phyloP scores from a whole-genome alignment of 306 rosid species.

The Vigna radiata region DNA sequence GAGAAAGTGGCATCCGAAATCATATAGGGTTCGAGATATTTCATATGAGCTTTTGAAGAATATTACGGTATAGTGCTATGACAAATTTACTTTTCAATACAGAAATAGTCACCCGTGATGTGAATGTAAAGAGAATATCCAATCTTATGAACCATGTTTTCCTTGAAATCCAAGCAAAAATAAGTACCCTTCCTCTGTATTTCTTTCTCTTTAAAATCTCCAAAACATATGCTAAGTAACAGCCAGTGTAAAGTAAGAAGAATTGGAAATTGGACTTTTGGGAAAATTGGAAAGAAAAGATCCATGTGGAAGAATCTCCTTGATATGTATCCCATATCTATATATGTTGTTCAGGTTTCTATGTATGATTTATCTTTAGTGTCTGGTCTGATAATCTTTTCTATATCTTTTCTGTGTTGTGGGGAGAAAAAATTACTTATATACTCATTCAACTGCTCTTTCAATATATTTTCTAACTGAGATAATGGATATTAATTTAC shows the following conservation, averaged over 20 bases:
- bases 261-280: too few species aligned
- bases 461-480: conserved; percentile 8
- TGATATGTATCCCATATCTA: too few species aligned
- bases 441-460: not conserved
- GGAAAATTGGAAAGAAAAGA: too few species aligned
- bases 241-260: too few species aligned
- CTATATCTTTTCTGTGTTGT: too few species aligned
- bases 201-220: too few species aligned
- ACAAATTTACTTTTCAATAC: not conserved
- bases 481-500: conserved; percentile 35
- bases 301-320: too few species aligned
- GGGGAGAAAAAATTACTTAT: too few species aligned
- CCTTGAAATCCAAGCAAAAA: not conserved
- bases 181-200: too few species aligned
- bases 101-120: conserved; percentile 1
- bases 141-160: not conserved
- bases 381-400: not conserved
- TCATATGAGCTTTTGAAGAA: conserved; percentile 68
- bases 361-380: conserved; percentile 13
- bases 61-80: conserved; percentile 68
- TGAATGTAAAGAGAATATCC: not conserved
- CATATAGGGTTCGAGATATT: conserved; percentile 68
- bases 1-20: conserved; percentile 94
- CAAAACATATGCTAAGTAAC: too few species aligned
- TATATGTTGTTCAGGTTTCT: not conserved